Evolutionary conservation across 108 stramenopile species (phyloP).

Genomic region (Fragilaria crotonensis): DNA sequence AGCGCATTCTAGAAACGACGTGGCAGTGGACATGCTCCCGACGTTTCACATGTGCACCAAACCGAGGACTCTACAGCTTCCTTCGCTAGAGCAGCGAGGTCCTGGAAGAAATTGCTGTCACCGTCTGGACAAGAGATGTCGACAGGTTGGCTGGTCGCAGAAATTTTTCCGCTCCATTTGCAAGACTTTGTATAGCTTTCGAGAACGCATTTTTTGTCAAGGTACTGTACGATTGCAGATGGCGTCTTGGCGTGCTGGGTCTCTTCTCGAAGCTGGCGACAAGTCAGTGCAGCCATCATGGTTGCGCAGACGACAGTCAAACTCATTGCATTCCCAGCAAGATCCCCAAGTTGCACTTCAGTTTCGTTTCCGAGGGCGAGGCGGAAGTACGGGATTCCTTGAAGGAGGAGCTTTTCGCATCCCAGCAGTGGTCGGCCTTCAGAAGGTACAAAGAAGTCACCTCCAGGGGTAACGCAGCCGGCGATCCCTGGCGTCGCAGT

Average conservation of each 20-base stretch:
- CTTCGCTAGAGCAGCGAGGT: conserved; percentile 21
- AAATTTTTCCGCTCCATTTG: background rate
- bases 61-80: conserved; percentile 49
- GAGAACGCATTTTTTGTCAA: background rate
- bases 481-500: conserved; percentile 43
- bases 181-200: background rate
- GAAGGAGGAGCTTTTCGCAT: conserved; percentile 68
- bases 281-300: conserved; percentile 52
- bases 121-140: background rate
- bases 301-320: conserved; percentile 64
- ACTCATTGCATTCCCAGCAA: conserved; percentile 82
- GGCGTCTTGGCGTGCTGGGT: background rate
- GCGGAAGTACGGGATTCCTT: conserved; percentile 72
- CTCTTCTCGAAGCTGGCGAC: conserved; percentile 42
- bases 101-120: conserved; percentile 15
- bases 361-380: conserved; percentile 63
- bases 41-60: conserved; percentile 61
- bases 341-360: conserved; percentile 69
- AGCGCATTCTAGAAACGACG: conserved; percentile 33
- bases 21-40: conserved; percentile 30
- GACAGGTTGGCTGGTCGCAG: background rate
- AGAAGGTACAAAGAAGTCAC: conserved; percentile 63
- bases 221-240: background rate
- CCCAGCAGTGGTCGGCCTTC: conserved; percentile 57
- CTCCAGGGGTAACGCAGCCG: conserved; percentile 71